These are phyloP conservation scores for Gillenia trifoliata DNA, from an alignment of 306 rosid species.

Conservation along the genomic window DNA sequence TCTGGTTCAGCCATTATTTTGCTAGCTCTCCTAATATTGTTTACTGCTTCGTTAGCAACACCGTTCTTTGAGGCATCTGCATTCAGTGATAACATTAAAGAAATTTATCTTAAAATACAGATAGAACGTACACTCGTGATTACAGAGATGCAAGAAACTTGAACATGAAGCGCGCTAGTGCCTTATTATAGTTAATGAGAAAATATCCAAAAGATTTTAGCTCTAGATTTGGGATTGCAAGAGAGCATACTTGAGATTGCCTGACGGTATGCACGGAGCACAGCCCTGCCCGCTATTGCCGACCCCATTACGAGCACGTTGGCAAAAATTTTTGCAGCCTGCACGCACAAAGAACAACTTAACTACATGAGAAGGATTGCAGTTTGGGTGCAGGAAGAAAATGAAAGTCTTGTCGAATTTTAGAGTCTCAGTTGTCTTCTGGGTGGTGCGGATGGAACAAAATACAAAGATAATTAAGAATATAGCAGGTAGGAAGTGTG, in stretches of 20 bases:
- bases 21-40: slow-evolving; percentile 41
- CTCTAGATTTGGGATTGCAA: neutral
- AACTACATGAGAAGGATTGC: neutral
- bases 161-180: neutral
- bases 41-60: slow-evolving; percentile 56
- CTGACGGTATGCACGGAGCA: slow-evolving; percentile 79
- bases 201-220: neutral
- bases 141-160: neutral
- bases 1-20: slow-evolving; percentile 81
- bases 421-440: neutral
- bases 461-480: neutral
- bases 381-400: neutral
- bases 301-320: slow-evolving; percentile 77
- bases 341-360: slow-evolving; percentile 8
- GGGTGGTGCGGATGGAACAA: neutral
- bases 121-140: neutral
- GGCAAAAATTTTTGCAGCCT: slow-evolving; percentile 85
- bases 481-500: neutral
- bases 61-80: slow-evolving; percentile 55
- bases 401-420: neutral
- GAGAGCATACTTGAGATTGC: slow-evolving; percentile 68
- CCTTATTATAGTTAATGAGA: neutral
- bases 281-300: slow-evolving; percentile 70
- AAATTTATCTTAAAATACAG: neutral
- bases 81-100: slow-evolving; percentile 1